Base-by-base conservation (phyloP, 805 yeast genomes). In the Candida chauliodis region DNA sequence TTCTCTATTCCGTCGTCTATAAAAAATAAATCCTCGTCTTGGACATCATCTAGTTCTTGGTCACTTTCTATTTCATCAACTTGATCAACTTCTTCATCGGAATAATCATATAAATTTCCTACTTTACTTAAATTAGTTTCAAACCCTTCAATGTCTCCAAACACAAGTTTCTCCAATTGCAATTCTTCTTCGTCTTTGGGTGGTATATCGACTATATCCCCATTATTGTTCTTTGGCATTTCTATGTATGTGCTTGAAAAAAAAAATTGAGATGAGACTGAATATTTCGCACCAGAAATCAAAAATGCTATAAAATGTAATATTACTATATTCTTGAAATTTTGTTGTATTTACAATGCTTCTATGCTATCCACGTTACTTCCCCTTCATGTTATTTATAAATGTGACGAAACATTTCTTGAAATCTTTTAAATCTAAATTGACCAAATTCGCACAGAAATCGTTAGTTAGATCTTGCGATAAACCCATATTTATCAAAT, bases 131-230 rank as follows among this genome's bases (percentile, higher is more conserved):
- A 66, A 43, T 80, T 83, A 22, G 59, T 54, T 51, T 80, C 85
- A 63, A 84, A 83, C 21, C 91, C 84, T 39, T 78, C 84, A 3
- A 72, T 50, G 56, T 93, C 98, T 11, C 99, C 98, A 62, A 93
- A 90, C 3, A 93, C 95, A 10, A 87, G 70, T 57, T 77, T 84
- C 46, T 90, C 95, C 36, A 93, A 73, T 40, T 66, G 74, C 30
- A 81, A 50, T 59, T 93, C 99, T 56, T 88, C 96, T 36, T 76
- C 82, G 56, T 86, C 95, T 49, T 93, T 91, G 22, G 83, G 84
- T 11, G 88, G 84, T 24, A 73, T 49, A 27, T 41, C 54, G 10
- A 61, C 58, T 17, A 53, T 55, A 18, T 42, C 50, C 33, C 43
- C 45, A 26, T 38, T 23, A 26, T 29, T 42, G 27, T 40, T 45